Evolutionary conservation across 371 early-diverging fungal genomes (phyloP).

Genomic region (Apophysomyces elegans): DNA sequence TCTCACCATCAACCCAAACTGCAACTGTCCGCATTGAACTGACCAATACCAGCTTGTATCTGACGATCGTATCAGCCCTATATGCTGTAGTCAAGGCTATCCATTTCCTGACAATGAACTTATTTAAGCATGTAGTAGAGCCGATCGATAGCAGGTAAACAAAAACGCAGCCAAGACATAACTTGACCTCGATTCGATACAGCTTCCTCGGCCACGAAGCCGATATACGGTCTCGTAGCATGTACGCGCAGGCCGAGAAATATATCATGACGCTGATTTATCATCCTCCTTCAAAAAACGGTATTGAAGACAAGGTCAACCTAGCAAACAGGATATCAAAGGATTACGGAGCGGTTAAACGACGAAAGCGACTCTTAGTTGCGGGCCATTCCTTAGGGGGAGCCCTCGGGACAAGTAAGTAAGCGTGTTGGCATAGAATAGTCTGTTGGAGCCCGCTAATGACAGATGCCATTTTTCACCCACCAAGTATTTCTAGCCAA

Average conservation of each 20-base stretch:
- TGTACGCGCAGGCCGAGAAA: slow-evolving; percentile 47
- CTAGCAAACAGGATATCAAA: slow-evolving; percentile 25
- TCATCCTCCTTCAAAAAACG: slow-evolving; percentile 12
- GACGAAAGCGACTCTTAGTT: slow-evolving; percentile 42
- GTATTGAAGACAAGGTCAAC: neutral
- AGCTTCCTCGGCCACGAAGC: slow-evolving; percentile 44
- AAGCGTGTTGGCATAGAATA: slow-evolving; percentile 14
- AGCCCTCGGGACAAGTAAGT: slow-evolving; percentile 51
- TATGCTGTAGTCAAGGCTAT: slow-evolving; percentile 35
- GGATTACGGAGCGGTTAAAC: neutral
- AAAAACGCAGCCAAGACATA: neutral
- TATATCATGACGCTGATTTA: slow-evolving; percentile 37
- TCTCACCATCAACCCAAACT: slow-evolving; percentile 23
- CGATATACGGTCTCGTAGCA: slow-evolving; percentile 39
- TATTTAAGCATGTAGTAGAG: slow-evolving; percentile 45
- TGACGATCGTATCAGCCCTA: slow-evolving; percentile 41
- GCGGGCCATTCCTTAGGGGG: slow-evolving; percentile 54
- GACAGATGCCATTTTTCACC: too few species aligned
- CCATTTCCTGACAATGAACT: slow-evolving; percentile 31
- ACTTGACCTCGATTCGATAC: neutral
- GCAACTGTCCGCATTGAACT: slow-evolving; percentile 40
- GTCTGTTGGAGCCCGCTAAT: too few species aligned
- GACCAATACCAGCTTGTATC: slow-evolving; percentile 40
- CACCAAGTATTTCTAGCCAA: slow-evolving; percentile 57
- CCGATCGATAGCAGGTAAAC: slow-evolving; percentile 39